These are phyloP conservation scores for Crithidia acanthocephali DNA, from an alignment of 208 protist species.

Conservation along the genomic window DNA sequence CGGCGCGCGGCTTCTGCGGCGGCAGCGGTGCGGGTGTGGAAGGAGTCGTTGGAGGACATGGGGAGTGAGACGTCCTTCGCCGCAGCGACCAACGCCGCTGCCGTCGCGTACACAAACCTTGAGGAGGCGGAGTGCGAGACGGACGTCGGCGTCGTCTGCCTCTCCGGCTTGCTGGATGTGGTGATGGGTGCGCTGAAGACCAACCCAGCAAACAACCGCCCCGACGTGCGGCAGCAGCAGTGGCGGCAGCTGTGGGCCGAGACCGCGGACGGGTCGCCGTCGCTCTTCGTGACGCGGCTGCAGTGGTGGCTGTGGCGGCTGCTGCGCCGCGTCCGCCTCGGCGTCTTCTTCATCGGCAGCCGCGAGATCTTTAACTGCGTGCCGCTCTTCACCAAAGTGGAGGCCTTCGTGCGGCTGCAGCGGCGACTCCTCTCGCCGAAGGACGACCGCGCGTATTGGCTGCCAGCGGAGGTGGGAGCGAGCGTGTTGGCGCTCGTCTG, in stretches of 20 bases:
- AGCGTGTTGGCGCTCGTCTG: constrained; percentile 69
- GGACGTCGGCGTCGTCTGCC: constrained; percentile 68
- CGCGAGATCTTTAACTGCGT: constrained; percentile 65
- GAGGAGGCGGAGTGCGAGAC: constrained; percentile 53
- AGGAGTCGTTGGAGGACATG: constrained; percentile 36
- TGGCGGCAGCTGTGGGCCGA: constrained; percentile 41
- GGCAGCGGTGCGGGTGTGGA: constrained; percentile 35
- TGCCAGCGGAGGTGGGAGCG: constrained; percentile 54
- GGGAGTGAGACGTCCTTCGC: constrained; percentile 29
- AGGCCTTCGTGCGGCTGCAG: constrained; percentile 60
- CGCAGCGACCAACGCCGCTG: constrained; percentile 7
- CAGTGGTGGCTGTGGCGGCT: constrained; percentile 82
- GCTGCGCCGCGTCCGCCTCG: constrained; percentile 52
- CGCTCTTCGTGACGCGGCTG: constrained; percentile 57
- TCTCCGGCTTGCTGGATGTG: constrained; percentile 55
- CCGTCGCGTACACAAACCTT: constrained; percentile 33
- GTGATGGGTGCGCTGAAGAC: constrained; percentile 25
- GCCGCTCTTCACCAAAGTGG: constrained; percentile 58
- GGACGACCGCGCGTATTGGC: constrained; percentile 60
- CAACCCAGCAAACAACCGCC: constrained; percentile 23
- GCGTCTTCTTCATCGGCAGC: constrained; percentile 71
- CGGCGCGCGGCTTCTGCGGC: constrained; percentile 6
- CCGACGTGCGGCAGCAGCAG: constrained; percentile 37
- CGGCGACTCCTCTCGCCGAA: constrained; percentile 36
- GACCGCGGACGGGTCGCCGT: constrained; percentile 32